Conservation (phyloP, 2,329 filamentous ascomycete species). For the Phialocephala sp. region DNA sequence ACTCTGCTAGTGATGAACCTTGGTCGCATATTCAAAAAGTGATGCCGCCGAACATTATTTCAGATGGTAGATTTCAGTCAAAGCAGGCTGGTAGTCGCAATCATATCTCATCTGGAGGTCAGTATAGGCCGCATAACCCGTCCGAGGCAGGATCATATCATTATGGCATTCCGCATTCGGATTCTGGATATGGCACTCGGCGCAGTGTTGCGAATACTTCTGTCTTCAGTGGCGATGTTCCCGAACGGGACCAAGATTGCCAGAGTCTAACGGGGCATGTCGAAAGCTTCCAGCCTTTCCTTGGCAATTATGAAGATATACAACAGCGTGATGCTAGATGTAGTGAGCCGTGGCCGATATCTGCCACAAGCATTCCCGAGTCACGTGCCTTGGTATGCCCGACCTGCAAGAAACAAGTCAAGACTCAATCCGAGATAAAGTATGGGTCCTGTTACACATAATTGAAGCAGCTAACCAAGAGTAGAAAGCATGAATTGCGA, state of each 20-base stretch:
- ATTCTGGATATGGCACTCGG: slow-evolving; percentile 45
- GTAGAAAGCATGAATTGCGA: slow-evolving; percentile 75
- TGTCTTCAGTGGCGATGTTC: slow-evolving; percentile 41
- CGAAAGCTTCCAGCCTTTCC: slow-evolving; percentile 35
- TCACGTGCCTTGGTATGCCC: slow-evolving; percentile 44
- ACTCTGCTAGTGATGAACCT: slow-evolving; percentile 48
- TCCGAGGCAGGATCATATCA: slow-evolving; percentile 38
- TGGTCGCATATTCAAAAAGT: slow-evolving; percentile 48
- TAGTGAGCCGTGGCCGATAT: slow-evolving; percentile 30
- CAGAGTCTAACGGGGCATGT: slow-evolving; percentile 37
- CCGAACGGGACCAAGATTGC: slow-evolving; percentile 39
- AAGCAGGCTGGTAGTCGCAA: slow-evolving; percentile 36
- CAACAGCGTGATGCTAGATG: slow-evolving; percentile 30
- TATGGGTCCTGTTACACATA: slow-evolving; percentile 43
- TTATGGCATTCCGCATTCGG: slow-evolving; percentile 39
- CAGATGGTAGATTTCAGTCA: slow-evolving; percentile 32
- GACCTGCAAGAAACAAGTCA: slow-evolving; percentile 50
- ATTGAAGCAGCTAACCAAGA: slow-evolving; percentile 30
- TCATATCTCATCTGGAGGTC: slow-evolving; percentile 32
- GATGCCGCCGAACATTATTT: slow-evolving; percentile 35
- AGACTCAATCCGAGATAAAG: slow-evolving; percentile 62
- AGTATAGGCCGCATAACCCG: slow-evolving; percentile 42
- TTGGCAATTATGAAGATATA: slow-evolving; percentile 30
- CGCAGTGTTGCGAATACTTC: slow-evolving; percentile 42
- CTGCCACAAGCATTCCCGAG: slow-evolving; percentile 23